Evolutionary conservation across 2,329 filamentous ascomycete species (phyloP).

Genomic region (Paecilomyces fulvus): DNA sequence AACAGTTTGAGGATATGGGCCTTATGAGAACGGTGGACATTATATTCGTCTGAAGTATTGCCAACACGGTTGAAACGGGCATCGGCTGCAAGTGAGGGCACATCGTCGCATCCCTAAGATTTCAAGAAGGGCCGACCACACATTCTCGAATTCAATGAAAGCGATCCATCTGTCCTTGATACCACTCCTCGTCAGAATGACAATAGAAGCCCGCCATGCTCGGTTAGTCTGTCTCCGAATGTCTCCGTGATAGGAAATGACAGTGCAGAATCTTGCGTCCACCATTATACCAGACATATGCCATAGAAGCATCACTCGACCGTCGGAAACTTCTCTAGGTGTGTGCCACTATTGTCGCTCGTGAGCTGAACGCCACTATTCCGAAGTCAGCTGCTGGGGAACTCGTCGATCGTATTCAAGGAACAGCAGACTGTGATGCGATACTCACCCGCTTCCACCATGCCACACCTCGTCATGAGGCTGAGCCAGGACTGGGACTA

Average conservation of each 20-base stretch:
- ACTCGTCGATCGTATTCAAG: not conserved
- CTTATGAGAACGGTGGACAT: constrained; percentile 1
- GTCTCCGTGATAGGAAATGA: not conserved
- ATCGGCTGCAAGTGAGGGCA: not conserved
- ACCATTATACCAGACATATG: not conserved
- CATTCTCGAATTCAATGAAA: not conserved
- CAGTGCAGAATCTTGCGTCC: not conserved
- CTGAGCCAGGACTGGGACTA: not conserved
- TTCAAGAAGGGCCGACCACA: not conserved
- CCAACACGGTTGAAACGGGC: not conserved
- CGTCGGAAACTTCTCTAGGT: not conserved
- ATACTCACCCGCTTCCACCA: constrained; percentile 1
- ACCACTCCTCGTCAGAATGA: not conserved
- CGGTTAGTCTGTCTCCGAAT: not conserved
- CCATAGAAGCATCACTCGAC: not conserved
- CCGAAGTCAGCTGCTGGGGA: not conserved
- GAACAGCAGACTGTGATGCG: not conserved
- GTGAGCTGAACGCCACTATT: constrained; percentile 1
- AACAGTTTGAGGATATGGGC: constrained; percentile 36
- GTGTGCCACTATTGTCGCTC: not conserved
- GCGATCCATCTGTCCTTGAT: not conserved
- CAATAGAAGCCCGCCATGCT: not conserved
- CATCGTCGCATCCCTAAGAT: not conserved
- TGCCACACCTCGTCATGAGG: not conserved
- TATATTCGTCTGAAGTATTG: not conserved